Base-by-base conservation (phyloP, 345 rosid species). In the Moricandia arvensis region DNA sequence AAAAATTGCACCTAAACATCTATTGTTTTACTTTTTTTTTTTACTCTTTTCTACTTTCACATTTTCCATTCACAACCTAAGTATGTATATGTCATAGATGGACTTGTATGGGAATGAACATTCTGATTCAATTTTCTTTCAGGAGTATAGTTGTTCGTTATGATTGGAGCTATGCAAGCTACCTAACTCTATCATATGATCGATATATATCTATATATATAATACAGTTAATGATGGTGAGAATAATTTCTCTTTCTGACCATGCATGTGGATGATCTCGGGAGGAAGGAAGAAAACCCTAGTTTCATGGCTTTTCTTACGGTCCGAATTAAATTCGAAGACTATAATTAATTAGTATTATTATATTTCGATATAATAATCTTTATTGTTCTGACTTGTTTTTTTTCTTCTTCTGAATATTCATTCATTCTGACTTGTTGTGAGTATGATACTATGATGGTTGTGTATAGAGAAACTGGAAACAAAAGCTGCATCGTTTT, bases 281-380 rank as follows among this genome's bases (percentile, higher is more conserved):
- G 37, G 70, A 77, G 66, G 13, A 29, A 63, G 37, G 66, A 58
- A 35, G 37, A 64, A 43, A 58, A 43, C 80, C 72, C 80, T 77
- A 71, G 33, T 71, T 71, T 77, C 76, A 45, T 77, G 80, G 76
- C 76, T 77, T 71, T 77, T 71, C 68, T 64, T 45, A 65, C 80
- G 75, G 72, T 15, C 6, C 24, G 13, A 55, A 70, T 57, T 63
- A 55, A 76, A 70, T 69, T 59, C 45, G 18, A 31, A 64, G 30
- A n/a, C 47, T 17, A 55, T 43, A 64, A 18, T 38, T 55, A 17
- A 3, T 64, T 65, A 15, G 12, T 0, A 21, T 13, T 16, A 27
- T 16, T 17, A 11, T n/a, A 31, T 4, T 31, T 74, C 45, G n/a
- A 73, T 64, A 21, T 21, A 21, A 21, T 21, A 21, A 21, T 21